A percentile compares a stretch with the other conserved stretches of the same genome.
phyloP scores from a whole-genome alignment of 257 asterid species.

The Echium plantagineum region DNA sequence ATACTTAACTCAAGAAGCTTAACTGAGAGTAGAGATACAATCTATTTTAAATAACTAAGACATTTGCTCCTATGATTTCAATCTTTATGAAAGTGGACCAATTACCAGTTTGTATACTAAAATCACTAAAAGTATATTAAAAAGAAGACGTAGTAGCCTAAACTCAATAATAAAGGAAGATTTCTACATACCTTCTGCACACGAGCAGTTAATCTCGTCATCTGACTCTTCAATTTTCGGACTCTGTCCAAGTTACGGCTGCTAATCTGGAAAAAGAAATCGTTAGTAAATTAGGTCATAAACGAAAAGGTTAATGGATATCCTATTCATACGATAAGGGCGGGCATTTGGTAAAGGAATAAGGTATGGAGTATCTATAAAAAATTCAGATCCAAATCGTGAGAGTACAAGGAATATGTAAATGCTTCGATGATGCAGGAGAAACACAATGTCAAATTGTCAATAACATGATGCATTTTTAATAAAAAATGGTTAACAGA shows the following conservation, averaged over 20 bases:
- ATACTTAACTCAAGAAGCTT: not conserved
- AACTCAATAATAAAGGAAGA: not conserved
- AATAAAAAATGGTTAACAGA: too few relatives aligned
- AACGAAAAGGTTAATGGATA: not conserved
- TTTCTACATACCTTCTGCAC: conserved; percentile 65
- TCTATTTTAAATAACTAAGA: not conserved
- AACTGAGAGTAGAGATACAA: not conserved
- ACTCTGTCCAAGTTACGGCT: conserved; percentile 89
- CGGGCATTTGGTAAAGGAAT: not conserved
- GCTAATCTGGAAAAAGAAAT: conserved; percentile 44
- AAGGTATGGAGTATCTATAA: too few relatives aligned
- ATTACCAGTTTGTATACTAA: not conserved
- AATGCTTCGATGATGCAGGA: too few relatives aligned
- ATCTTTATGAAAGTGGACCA: not conserved
- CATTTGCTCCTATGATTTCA: not conserved
- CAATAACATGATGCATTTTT: too few relatives aligned
- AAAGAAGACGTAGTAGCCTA: not conserved
- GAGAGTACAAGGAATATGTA: too few relatives aligned
- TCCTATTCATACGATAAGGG: not conserved
- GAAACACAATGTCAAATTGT: too few relatives aligned
- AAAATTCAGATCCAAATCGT: too few relatives aligned
- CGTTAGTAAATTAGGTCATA: not conserved
- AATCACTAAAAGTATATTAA: not conserved
- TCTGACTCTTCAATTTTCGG: conserved; percentile 80
- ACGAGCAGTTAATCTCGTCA: conserved; percentile 92